Evolutionary conservation across 2,329 filamentous ascomycete genomes (phyloP), one percentile per base, ranked within the genome.

Genomic region (Penicillium brevicompactum): DNA sequence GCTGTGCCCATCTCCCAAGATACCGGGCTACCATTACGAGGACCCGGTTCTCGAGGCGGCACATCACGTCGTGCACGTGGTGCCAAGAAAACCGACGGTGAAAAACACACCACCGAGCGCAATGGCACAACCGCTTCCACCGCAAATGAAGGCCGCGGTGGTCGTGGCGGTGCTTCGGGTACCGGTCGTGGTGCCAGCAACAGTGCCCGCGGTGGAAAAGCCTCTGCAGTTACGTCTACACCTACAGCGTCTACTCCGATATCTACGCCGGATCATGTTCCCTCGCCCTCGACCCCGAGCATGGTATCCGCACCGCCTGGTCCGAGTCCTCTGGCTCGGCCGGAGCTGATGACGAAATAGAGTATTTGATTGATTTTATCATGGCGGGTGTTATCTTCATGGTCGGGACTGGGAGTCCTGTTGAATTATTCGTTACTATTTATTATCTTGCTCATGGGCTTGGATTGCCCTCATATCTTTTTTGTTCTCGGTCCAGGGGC

Each of bases 1-100:
- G 96, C 95, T 72, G 90, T 92, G 49, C 87, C 92, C 41, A 89
- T 94, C 64, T 96, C 91, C 18, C 96, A 96, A 71, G 89, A 91
- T 46, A 91, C 95, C 68, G 90, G 91, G 66, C 88, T 89, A 58
- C 86, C 89, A 65, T 85, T 92, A 10, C 73, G 74, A 49, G 82
- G 83, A 45, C 86, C 88, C 9, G 88, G 88, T n/a, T 90, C 90
- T 34, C 84, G 91, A 41, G 90, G 90, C 49, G 89, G 90, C 43
- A 81, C 88, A 1, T 84, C 88, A 18, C 83, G 92, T 63, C 95
- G 95, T 73, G 90, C 91, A 49, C 87, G 92, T 41, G 87, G 91
- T 63, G 94, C 89, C 38, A 96, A 96, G 72, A 88, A 90, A 37
- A 89, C 93, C 69, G 90, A 91, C 66, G 85, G 88, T 68, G 86